Evolutionary conservation across 2,329 filamentous ascomycete species (phyloP).

Genomic region (Zasmidium citrigriseum): DNA sequence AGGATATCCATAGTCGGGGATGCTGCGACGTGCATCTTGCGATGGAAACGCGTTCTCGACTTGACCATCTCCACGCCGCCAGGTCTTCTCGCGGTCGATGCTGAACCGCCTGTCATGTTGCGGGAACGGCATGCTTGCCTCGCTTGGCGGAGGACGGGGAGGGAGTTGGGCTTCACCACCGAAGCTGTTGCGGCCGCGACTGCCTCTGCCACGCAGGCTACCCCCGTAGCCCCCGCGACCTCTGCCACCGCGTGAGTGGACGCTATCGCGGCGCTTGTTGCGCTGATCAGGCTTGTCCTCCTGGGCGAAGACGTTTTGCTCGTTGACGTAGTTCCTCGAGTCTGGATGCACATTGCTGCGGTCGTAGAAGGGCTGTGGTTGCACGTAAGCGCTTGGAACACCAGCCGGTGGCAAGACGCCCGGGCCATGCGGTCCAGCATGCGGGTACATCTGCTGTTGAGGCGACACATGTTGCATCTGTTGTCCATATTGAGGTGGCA

Average conservation of each 20-base stretch:
- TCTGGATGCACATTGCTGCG: constrained; percentile 6
- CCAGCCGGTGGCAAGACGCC: background rate
- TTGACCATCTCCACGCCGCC: background rate
- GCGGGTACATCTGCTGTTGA: background rate
- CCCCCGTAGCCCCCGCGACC: background rate
- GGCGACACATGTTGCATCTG: background rate
- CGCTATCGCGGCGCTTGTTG: constrained; percentile 3
- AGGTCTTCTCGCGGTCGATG: background rate
- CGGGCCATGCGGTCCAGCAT: background rate
- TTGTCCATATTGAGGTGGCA: too few relatives aligned
- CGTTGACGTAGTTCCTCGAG: background rate
- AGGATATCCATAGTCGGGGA: background rate
- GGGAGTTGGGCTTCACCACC: background rate
- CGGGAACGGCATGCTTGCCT: background rate
- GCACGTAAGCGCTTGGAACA: background rate
- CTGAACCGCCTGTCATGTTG: background rate
- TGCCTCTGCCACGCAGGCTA: constrained; percentile 1
- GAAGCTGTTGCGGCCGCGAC: background rate
- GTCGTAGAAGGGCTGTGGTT: background rate
- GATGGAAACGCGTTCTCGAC: background rate
- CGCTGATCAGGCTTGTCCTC: background rate
- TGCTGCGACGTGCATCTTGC: constrained; percentile 1
- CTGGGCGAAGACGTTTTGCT: background rate
- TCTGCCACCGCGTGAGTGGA: constrained; percentile 2
- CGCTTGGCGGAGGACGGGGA: background rate